Base-by-base conservation (phyloP, 306 rosid genomes). In the Vigna nakashimae region DNA sequence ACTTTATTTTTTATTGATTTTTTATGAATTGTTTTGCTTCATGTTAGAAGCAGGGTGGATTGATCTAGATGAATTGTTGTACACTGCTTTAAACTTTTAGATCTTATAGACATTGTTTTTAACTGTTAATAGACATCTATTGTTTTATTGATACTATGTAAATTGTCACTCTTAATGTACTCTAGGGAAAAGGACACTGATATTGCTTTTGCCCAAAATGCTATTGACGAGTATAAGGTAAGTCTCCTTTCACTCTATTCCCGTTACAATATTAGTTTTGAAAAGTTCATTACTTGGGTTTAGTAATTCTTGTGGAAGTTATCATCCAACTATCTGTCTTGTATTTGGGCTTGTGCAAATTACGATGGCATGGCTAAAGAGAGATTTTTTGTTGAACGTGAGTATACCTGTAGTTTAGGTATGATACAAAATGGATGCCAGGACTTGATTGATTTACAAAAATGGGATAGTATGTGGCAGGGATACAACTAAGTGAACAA, bases 221-320 rank as follows among this genome's bases (percentile, higher is more conserved):
- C 93, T 73, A 96, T 96, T 50, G 99, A 96, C 57, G 99, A 96
- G 73, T 88, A 88, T 82, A 93, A 93, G 99, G 99, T 96, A 86
- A n/a, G 40, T 43, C 45, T 30, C 74, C 50, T 30, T 43, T 67
- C 56, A 38, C 30, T 53, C 53, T 46, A 26, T 56, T 56, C 36
- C 74, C 32, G 43, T 62, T 42, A 38, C 74, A 6, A 15, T 63
- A 15, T 68, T 63, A 24, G 48, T 65, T 79, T 65, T 26, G 17
- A 51, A 26, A 76, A 22, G 7, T 49, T 67, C 10, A 28, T 52
- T 70, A 53, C 69, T 68, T 56, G 57, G 13, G 15, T 45, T 45
- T 48, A 8, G 36, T 30, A n/a, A 42, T 6, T n/a, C 26, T 55
- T 43, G 7, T 42, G 62, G 45, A 45, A 45, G 50, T 45, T 45